Evolutionary conservation across 2,329 filamentous ascomycete genomes (phyloP), one percentile per base, ranked within the genome.

Genomic region (Ophidiomyces ophidiicola): DNA sequence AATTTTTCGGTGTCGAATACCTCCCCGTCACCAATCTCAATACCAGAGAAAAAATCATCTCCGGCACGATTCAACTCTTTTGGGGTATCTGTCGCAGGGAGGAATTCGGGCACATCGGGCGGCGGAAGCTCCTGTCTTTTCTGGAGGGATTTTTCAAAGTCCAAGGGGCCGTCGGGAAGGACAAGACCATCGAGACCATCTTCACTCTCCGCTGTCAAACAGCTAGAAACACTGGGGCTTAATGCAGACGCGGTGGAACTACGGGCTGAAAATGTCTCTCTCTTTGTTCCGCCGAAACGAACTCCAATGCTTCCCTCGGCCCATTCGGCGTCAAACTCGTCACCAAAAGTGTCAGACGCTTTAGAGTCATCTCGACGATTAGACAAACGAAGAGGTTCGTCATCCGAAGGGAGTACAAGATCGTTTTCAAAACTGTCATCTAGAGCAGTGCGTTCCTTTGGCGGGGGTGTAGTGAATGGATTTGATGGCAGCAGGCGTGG

Each of bases 301-400:
- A 88, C 93, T 26, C 88, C 86, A 43, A 94, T 69, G 57, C 87
- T 94, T 40, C 86, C 87, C 61, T 96, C 90, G 37, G 82, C 84
- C 82, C 88, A 93, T 55, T 94, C 78, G 44, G 66, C 45, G 49
- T 82, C 87, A 50, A 93, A 77, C 45, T 94, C 87, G 37, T 93
- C 84, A 44, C 68, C 60, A 36, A 66, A 63, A 46, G 70, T 72
- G 10, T 70, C 68, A 3, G 78, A 74, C 2, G 76, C 78, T 52
- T 73, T 76, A 14, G 78, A 73, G 24, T 75, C 72, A 24, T 81
- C 74, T 52, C 61, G 65, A 28, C 70, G 74, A 5, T 60, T 55
- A 25, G 76, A 76, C 23, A 87, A 67, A 50, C 69, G 76, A 23
- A 87, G 62, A 29, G 63, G 58, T 48, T 76, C 72, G 28, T 77